Conservation (phyloP, 805 yeast species). For the Pichia rugopelliculosa region DNA sequence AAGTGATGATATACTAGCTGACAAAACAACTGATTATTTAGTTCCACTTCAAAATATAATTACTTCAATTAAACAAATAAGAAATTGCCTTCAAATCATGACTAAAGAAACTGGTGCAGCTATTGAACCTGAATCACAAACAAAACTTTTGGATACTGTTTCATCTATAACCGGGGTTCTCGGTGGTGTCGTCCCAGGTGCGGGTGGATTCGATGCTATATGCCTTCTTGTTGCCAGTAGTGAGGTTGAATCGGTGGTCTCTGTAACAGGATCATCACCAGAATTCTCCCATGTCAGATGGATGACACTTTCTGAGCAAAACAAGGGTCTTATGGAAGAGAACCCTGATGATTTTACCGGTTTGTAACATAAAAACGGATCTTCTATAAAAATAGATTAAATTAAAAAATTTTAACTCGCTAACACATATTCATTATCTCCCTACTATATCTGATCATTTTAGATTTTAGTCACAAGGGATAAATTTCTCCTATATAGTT, state of each 20-base stretch:
- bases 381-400: too few relatives aligned
- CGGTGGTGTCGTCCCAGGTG: conserved; percentile 98
- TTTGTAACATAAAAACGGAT: too few relatives aligned
- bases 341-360: conserved; percentile 27
- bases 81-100: conserved; percentile 51
- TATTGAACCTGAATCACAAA: conserved; percentile 81
- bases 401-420: too few relatives aligned
- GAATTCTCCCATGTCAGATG: conserved; percentile 47
- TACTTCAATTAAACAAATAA: conserved; percentile 39
- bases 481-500: too few relatives aligned
- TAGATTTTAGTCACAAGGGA: too few relatives aligned
- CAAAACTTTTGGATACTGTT: conserved; percentile 55
- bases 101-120: conserved; percentile 69
- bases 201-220: conserved; percentile 96
- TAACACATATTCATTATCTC: too few relatives aligned
- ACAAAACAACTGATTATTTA: not conserved
- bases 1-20: not conserved
- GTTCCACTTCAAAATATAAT: conserved; percentile 21
- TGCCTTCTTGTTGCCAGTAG: conserved; percentile 55
- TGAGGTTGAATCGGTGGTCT: conserved; percentile 30
- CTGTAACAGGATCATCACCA: conserved; percentile 1
- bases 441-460: too few relatives aligned
- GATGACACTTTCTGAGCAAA: conserved; percentile 61
- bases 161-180: conserved; percentile 60
- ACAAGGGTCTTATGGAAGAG: conserved; percentile 49